Conservation (phyloP, 2,329 filamentous ascomycete species). For the Knufia petricola region DNA sequence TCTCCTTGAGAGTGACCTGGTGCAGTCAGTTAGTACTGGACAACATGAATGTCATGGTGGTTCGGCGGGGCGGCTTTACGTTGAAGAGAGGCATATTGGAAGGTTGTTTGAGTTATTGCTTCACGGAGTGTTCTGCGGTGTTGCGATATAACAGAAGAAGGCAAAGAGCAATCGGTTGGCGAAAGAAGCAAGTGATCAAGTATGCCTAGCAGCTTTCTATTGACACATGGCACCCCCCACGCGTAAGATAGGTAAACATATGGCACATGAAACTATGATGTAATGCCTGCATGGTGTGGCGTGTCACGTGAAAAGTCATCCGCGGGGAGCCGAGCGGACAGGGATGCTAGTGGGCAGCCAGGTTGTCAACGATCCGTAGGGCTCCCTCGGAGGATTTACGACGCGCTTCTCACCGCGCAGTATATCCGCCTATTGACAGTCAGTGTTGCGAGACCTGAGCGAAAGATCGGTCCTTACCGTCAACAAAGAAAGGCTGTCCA, state of each 20-base stretch:
- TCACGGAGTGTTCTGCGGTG: no score
- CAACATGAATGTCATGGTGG: neutral
- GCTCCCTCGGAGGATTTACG: no score
- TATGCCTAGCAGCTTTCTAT: neutral
- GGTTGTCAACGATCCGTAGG: no score
- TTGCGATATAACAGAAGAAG: no score
- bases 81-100: constrained; percentile 33
- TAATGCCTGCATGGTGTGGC: neutral
- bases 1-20: constrained; percentile 71
- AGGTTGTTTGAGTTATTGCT: no score
- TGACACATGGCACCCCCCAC: no score
- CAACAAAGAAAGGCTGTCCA: constrained; percentile 35
- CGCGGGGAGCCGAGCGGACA: neutral
- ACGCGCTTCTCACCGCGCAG: neutral
- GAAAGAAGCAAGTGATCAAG: neutral
- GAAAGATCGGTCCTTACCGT: constrained; percentile 32
- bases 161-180: neutral
- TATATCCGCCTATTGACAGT: constrained; percentile 8
- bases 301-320: neutral
- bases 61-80: constrained; percentile 21
- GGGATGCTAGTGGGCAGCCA: neutral
- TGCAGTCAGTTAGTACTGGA: constrained; percentile 3
- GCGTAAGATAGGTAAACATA: no score
- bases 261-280: neutral
- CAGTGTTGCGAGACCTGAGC: no score